Evolutionary conservation across 768 basidiomycete species (phyloP).

Genomic region (Psilocybe tampanensis): DNA sequence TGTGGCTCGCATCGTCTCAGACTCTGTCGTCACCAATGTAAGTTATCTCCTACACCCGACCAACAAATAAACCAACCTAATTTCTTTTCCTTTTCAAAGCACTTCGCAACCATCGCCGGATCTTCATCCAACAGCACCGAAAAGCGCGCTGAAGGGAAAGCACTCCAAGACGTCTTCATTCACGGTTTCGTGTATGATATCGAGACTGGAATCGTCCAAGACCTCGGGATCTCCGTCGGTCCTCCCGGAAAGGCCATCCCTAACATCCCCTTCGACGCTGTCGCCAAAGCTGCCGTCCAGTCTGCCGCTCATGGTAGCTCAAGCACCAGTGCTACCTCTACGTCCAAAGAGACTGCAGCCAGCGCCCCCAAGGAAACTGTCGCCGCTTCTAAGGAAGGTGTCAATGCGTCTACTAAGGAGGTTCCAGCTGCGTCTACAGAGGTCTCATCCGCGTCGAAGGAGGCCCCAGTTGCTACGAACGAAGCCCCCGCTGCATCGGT

Average conservation of each 20-base stretch:
- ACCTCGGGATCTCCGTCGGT: slow-evolving; percentile 46
- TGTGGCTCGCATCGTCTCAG: slow-evolving; percentile 29
- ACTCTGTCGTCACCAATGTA: slow-evolving; percentile 31
- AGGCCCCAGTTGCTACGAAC: too few relatives aligned
- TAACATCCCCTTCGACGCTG: slow-evolving; percentile 23
- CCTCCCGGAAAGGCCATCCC: slow-evolving; percentile 38
- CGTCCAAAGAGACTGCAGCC: neutral
- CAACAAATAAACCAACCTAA: neutral
- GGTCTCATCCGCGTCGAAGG: neutral
- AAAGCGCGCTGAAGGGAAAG: slow-evolving; percentile 16
- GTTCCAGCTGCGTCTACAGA: too few relatives aligned
- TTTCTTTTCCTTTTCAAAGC: slow-evolving; percentile 8
- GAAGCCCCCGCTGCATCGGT: too few relatives aligned
- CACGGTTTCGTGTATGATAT: slow-evolving; percentile 68
- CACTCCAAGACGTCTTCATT: slow-evolving; percentile 34
- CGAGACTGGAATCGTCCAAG: slow-evolving; percentile 49
- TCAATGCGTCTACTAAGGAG: too few relatives aligned
- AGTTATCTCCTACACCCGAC: neutral
- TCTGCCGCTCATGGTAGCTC: neutral
- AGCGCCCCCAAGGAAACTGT: too few relatives aligned
- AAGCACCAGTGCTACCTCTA: neutral
- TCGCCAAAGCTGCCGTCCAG: slow-evolving; percentile 6
- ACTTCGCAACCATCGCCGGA: slow-evolving; percentile 21
- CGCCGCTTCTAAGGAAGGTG: too few relatives aligned
- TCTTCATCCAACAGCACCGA: neutral